Percentiles rank a stretch among this genome's conserved stretches.
phyloP scores from a whole-genome alignment of 768 basidiomycete genomes.

The Mycena galericulata region DNA sequence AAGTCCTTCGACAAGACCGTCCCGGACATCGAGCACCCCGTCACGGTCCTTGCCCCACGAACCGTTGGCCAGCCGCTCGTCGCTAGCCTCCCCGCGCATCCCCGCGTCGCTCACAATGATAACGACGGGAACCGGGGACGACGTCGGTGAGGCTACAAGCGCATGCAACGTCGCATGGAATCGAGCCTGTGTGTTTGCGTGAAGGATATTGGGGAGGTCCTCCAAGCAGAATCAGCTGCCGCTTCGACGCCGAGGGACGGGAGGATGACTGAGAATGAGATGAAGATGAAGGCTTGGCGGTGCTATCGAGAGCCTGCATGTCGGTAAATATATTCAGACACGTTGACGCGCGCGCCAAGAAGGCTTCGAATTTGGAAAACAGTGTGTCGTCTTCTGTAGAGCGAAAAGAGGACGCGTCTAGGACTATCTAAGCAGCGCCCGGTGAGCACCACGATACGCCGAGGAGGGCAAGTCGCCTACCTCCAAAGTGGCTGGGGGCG shows the following conservation, averaged over 20 bases:
- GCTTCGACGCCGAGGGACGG: constrained; percentile 40
- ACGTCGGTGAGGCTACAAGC: constrained; percentile 57
- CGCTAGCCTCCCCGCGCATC: constrained; percentile 73
- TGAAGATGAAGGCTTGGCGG: constrained; percentile 23
- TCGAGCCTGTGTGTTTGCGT: constrained; percentile 70
- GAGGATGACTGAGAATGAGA: constrained; percentile 27
- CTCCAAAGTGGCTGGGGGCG: constrained; percentile 39
- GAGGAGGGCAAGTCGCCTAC: constrained; percentile 9
- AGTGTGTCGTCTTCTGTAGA: constrained; percentile 56
- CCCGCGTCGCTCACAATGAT: constrained; percentile 89
- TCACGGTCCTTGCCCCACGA: constrained; percentile 61
- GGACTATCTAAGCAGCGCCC: constrained; percentile 11
- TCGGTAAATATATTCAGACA: constrained; percentile 66
- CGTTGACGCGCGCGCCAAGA: constrained; percentile 75
- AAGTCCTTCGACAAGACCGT: constrained; percentile 78
- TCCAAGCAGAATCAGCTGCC: constrained; percentile 84
- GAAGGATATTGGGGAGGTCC: constrained; percentile 92
- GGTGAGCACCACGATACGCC: neutral
- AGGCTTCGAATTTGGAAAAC: constrained; percentile 80
- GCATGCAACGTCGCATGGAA: constrained; percentile 80
- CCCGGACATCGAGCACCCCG: constrained; percentile 73
- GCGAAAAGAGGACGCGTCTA: constrained; percentile 15
- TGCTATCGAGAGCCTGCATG: constrained; percentile 14
- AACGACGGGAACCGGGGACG: constrained; percentile 72
- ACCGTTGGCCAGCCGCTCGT: constrained; percentile 57